Percentiles rank a stretch among this genome's conserved stretches.
phyloP scores from a whole-genome alignment of 148 eudicot species.

The Rhododendron simsii region DNA sequence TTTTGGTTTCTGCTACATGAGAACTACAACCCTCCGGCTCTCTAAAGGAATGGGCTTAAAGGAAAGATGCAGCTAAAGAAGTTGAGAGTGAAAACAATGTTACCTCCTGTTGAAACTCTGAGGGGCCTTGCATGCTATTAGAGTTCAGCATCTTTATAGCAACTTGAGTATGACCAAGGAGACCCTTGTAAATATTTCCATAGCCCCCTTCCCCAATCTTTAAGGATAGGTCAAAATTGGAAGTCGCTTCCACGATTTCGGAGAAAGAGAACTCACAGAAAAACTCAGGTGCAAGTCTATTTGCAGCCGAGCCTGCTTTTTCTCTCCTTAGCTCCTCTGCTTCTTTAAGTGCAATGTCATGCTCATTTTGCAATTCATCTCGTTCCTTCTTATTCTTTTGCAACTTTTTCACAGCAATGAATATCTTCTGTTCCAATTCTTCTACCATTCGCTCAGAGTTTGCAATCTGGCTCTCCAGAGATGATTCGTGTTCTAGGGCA shows the following conservation, averaged over 20 bases:
- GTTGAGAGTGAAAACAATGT: not conserved
- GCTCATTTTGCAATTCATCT: constrained; percentile 54
- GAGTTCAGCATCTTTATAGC: constrained; percentile 70
- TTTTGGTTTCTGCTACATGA: not conserved
- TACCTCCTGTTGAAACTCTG: constrained; percentile 85
- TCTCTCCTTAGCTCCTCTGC: constrained; percentile 25
- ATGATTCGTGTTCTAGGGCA: constrained; percentile 44
- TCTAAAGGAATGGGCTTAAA: not conserved
- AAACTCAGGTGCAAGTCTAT: constrained; percentile 30
- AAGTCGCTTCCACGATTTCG: constrained; percentile 73
- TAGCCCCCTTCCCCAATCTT: constrained; percentile 86
- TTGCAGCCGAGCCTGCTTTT: constrained; percentile 31
- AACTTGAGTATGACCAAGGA: constrained; percentile 65
- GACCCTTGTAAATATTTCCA: constrained; percentile 61
- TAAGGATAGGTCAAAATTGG: constrained; percentile 32
- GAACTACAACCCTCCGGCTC: not conserved
- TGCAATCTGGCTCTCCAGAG: constrained; percentile 48
- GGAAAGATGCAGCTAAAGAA: no score
- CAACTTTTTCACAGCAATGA: constrained; percentile 56
- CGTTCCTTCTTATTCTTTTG: constrained; percentile 66
- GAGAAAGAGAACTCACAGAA: constrained; percentile 53
- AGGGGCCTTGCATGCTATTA: constrained; percentile 57
- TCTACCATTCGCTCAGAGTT: constrained; percentile 31
- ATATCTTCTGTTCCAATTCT: constrained; percentile 59
- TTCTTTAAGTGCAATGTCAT: constrained; percentile 52